These are phyloP conservation scores for Solanum rostratum DNA, from an alignment of 257 asterid species.

Conservation along the genomic window DNA sequence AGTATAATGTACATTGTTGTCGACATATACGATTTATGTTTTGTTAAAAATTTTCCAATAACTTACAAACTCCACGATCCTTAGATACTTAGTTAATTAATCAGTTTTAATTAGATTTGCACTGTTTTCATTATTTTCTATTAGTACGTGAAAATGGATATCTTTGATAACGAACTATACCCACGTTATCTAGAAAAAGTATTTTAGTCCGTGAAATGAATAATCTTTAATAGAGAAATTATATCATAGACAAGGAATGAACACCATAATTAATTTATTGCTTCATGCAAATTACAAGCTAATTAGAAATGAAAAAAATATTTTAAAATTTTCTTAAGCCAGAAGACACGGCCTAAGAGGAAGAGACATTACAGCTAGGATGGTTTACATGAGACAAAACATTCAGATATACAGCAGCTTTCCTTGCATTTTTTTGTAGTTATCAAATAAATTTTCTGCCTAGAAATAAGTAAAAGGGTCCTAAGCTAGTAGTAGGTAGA, in stretches of 20 bases:
- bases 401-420: conserved; percentile 15
- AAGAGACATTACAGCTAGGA: conserved; percentile 19
- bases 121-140: not conserved
- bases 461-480: conserved; percentile 6
- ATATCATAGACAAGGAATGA: not conserved
- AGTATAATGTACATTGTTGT: no score
- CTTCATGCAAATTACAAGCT: conserved; percentile 15
- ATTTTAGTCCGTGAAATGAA: not conserved
- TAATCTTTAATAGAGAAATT: not conserved
- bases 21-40: no score
- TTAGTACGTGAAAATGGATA: not conserved
- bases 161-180: not conserved
- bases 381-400: conserved; percentile 55
- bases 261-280: conserved; percentile 10
- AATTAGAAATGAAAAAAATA: conserved; percentile 5
- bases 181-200: not conserved
- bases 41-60: not conserved
- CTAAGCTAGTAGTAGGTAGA: not conserved
- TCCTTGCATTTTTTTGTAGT: conserved; percentile 11
- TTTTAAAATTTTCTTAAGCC: not conserved
- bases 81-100: not conserved
- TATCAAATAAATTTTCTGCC: conserved; percentile 25
- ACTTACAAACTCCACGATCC: not conserved
- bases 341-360: conserved; percentile 1
- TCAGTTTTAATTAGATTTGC: not conserved